Conservation (phyloP, 2,329 filamentous ascomycete genomes). For the Calonectria hawksworthii region DNA sequence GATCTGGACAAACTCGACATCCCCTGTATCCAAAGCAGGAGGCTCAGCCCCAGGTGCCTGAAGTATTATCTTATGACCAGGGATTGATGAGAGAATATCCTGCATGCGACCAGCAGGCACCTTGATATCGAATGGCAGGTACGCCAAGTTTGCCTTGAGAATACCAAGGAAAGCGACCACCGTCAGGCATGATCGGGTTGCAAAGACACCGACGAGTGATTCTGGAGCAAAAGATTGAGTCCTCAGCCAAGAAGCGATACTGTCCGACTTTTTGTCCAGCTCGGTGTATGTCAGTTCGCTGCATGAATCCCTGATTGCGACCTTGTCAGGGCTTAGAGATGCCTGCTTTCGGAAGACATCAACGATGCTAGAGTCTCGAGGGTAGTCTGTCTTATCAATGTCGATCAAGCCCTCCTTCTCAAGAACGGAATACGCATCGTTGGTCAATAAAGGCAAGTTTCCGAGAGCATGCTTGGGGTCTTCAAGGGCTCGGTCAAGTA, state of each 20-base stretch:
- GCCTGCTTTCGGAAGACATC: not conserved
- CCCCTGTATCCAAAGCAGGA: not conserved
- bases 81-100: constrained; percentile 16
- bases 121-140: constrained; percentile 35
- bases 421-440: not conserved
- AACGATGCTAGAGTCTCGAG: not conserved
- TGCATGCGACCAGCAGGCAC: constrained; percentile 21
- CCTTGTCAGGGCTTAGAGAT: not conserved
- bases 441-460: not conserved
- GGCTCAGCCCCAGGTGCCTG: not conserved
- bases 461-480: not conserved
- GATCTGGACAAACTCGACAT: constrained; percentile 14
- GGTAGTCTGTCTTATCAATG: not conserved
- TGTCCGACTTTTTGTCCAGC: constrained; percentile 34
- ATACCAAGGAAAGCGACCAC: constrained; percentile 31
- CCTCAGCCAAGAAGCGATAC: not conserved
- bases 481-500: not conserved
- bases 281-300: constrained; percentile 35
- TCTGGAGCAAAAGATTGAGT: not conserved
- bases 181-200: constrained; percentile 17
- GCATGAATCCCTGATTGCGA: not conserved
- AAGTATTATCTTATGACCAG: constrained; percentile 14
- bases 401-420: not conserved
- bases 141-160: constrained; percentile 35
- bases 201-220: constrained; percentile 25